Evolutionary conservation across 345 rosid species (phyloP), one percentile per base, ranked within the genome.

Genomic region (rapeseed (Brassica napus)): DNA sequence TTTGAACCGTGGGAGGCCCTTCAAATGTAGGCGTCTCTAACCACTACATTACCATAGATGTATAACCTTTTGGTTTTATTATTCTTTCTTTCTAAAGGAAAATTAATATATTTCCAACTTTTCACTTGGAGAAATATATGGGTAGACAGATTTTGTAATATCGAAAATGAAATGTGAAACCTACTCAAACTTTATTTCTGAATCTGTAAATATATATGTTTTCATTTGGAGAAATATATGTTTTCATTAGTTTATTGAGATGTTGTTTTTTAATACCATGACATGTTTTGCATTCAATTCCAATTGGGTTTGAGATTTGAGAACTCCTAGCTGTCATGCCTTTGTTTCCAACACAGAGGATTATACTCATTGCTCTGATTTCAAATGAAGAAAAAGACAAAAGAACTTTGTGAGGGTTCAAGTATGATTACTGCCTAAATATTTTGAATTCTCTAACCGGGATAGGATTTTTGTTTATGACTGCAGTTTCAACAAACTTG

Each of bases 361-460:
- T 66, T 66, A 10, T 55, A 75, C 73, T 76, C 73, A 76, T 76
- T 67, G 32, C 73, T 58, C 30, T 61, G 21, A 15, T 59, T 75
- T 28, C 47, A 12, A 67, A 67, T 16, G 31, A 24, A 69, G 30
- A 61, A 44, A 76, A 31, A 42, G 32, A 60, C 58, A 35, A 59
- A 37, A 57, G 12, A 18, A 14, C 21, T 7, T 64, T 32, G 28
- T 34, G 75, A 23, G 75, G 58, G 24, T 26, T 67, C 34, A 12
- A 49, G 57, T 61, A 63, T 55, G 75, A 77, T 77, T 39, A 75
- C 44, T 70, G 42, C 28, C 44, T 24, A 54, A 10, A 18, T 16
- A 10, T 24, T 77, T 70, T 70, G 59, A 70, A 71, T 35, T n/a
- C 30, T 37, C n/a, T 57, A 64, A 64, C 76, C 76, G 66, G 81